phyloP scores from a whole-genome alignment of 2,329 filamentous ascomycete species.

The Sclerotiophoma versabilis region DNA sequence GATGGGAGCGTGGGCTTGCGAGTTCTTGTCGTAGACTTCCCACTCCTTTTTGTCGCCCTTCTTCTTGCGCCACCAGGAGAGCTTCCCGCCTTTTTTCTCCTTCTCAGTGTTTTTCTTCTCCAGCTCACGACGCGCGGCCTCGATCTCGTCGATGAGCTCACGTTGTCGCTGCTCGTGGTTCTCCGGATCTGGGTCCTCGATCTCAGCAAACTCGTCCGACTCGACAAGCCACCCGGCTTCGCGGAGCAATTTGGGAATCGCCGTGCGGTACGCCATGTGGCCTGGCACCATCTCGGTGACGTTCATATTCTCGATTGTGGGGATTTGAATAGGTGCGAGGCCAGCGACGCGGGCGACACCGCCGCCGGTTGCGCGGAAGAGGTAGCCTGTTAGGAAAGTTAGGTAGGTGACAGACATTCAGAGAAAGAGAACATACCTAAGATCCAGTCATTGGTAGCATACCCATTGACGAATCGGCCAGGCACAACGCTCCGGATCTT shows the following conservation, averaged over 20 bases:
- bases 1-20: slow-evolving; percentile 50
- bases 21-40: slow-evolving; percentile 87
- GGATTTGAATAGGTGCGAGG: slow-evolving; percentile 78
- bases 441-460: slow-evolving; percentile 96
- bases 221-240: slow-evolving; percentile 91
- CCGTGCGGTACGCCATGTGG: slow-evolving; percentile 94
- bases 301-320: slow-evolving; percentile 86
- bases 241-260: slow-evolving; percentile 86
- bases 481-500: slow-evolving; percentile 82
- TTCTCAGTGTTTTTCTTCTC: slow-evolving; percentile 70
- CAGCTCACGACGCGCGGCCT: slow-evolving; percentile 86
- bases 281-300: slow-evolving; percentile 85
- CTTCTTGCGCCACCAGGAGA: slow-evolving; percentile 79
- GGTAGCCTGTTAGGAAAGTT: slow-evolving; percentile 63
- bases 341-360: slow-evolving; percentile 90
- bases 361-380: slow-evolving; percentile 92
- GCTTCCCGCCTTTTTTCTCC: slow-evolving; percentile 66
- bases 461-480: slow-evolving; percentile 94
- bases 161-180: slow-evolving; percentile 87
- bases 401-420: background rate
- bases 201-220: slow-evolving; percentile 93
- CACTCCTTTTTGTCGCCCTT: slow-evolving; percentile 86
- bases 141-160: slow-evolving; percentile 95
- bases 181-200: slow-evolving; percentile 96
- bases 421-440: slow-evolving; percentile 59